Conservation (phyloP, 2,329 filamentous ascomycete genomes). For the Verticillium longisporum region DNA sequence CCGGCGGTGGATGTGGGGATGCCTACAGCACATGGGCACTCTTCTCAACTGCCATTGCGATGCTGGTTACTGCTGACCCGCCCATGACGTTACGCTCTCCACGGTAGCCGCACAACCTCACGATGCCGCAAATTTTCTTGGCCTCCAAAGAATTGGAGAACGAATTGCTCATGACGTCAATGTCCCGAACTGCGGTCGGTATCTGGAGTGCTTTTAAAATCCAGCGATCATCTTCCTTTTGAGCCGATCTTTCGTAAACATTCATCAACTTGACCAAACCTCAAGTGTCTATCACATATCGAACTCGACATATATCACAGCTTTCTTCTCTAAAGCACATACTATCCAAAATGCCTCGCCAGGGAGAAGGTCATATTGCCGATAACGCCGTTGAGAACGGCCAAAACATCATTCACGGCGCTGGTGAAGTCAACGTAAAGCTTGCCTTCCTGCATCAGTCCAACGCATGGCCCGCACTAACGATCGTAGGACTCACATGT, state of each 20-base stretch:
- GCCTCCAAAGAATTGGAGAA: not conserved
- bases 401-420: slow-evolving; percentile 38
- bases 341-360: slow-evolving; percentile 37
- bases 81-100: not conserved
- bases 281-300: no score
- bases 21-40: not conserved
- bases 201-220: not conserved
- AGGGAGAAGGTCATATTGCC: slow-evolving; percentile 36
- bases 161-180: not conserved
- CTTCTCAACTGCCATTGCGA: not conserved
- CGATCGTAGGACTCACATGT: slow-evolving; percentile 21
- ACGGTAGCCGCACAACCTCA: not conserved
- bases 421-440: slow-evolving; percentile 29
- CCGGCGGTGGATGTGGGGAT: not conserved
- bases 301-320: no score
- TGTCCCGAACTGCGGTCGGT: not conserved
- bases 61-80: not conserved
- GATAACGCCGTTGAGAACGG: slow-evolving; percentile 36
- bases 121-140: not conserved
- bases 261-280: not conserved
- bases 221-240: not conserved
- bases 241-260: not conserved
- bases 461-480: not conserved
- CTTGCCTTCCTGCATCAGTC: not conserved
- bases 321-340: not conserved